phyloP scores from a whole-genome alignment of 140 eudicot genomes.

The Senecio squalidus region DNA sequence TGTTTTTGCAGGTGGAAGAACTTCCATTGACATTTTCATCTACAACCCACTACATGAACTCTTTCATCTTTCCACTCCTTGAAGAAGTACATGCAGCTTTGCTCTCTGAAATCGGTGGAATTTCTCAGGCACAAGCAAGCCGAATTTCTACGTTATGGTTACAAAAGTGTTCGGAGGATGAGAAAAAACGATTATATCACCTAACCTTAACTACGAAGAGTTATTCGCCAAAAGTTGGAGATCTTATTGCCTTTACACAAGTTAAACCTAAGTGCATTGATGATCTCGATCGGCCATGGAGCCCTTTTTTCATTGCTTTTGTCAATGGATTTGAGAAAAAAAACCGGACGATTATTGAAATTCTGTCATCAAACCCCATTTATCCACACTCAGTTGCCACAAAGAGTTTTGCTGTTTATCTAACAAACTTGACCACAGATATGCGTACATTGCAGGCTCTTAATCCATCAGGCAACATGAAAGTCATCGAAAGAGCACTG shows the following conservation, averaged over 20 bases:
- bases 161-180: not conserved
- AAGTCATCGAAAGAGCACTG: conserved; percentile 30
- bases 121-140: conserved; percentile 18
- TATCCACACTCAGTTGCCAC: conserved; percentile 10
- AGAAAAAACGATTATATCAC: not conserved
- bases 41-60: conserved; percentile 9
- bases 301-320: conserved; percentile 4
- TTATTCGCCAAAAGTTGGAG: conserved; percentile 29
- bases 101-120: conserved; percentile 5
- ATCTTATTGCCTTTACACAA: conserved; percentile 37
- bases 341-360: conserved; percentile 10
- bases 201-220: not conserved
- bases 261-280: conserved; percentile 20
- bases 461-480: conserved; percentile 23
- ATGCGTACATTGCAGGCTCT: conserved; percentile 61
- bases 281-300: conserved; percentile 29
- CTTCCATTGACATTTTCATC: conserved; percentile 31
- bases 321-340: not conserved
- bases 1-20: conserved; percentile 21
- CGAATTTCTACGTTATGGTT: not conserved
- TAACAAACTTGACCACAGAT: conserved; percentile 41
- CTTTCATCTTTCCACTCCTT: conserved; percentile 27
- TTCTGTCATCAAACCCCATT: conserved; percentile 25
- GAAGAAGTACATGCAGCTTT: conserved; percentile 36
- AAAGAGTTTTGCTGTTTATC: conserved; percentile 26